phyloP scores from a whole-genome alignment of 441 rosid species.

The Syzygium syzygioides region DNA sequence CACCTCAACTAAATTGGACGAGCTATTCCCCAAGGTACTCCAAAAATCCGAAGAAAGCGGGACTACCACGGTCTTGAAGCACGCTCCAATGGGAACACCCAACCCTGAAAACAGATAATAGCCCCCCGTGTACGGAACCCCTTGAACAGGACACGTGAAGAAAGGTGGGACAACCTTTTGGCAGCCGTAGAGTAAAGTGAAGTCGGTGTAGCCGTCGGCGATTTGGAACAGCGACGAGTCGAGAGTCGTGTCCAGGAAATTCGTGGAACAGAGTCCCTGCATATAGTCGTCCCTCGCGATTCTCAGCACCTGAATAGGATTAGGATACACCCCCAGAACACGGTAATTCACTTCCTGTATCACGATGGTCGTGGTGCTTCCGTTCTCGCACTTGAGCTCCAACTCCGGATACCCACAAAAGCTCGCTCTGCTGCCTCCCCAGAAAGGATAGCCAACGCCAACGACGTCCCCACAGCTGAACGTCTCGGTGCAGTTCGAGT shows the following conservation, averaged over 20 bases:
- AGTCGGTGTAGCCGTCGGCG: neutral
- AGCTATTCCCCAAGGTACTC: neutral
- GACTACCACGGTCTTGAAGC: constrained; percentile 18
- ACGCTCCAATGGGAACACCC: neutral
- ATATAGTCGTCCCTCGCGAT: constrained; percentile 29
- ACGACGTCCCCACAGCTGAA: constrained; percentile 30
- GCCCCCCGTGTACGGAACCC: neutral
- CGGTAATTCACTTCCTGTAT: constrained; percentile 14
- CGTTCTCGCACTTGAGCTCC: constrained; percentile 19
- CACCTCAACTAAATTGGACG: neutral
- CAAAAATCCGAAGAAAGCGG: neutral
- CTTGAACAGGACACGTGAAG: constrained; percentile 8
- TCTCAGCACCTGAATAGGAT: neutral
- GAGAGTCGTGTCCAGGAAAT: constrained; percentile 17
- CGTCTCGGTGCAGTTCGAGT: neutral
- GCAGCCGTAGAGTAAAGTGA: constrained; percentile 30
- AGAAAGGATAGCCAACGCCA: constrained; percentile 37
- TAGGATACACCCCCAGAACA: constrained; percentile 8
- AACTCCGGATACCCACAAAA: constrained; percentile 35
- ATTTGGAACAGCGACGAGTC: constrained; percentile 12
- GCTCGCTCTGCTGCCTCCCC: constrained; percentile 5
- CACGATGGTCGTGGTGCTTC: neutral
- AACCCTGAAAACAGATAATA: neutral
- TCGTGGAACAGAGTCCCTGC: constrained; percentile 13
- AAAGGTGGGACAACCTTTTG: fast-evolving